Evolutionary conservation across 2,329 filamentous ascomycete species (phyloP).

Genomic region (Alternaria sp.): DNA sequence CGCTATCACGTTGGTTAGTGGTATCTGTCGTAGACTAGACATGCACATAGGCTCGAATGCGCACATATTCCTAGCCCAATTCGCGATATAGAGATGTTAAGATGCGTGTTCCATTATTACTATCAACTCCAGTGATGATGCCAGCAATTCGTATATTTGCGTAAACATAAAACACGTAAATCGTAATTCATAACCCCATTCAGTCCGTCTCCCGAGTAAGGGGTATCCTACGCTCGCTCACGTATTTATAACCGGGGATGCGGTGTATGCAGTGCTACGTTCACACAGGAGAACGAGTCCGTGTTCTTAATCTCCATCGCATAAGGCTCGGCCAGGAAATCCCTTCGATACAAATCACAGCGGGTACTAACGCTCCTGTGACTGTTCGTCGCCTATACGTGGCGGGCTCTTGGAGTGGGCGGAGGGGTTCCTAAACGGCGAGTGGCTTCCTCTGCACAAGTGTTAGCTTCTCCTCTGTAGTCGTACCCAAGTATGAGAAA

Average conservation of each 20-base stretch:
- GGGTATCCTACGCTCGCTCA: not conserved
- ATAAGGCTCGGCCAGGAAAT: not conserved
- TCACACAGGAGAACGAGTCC: not conserved
- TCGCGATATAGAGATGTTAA: not conserved
- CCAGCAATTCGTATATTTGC: not conserved
- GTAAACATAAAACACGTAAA: slow-evolving; percentile 2
- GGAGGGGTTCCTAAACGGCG: slow-evolving; percentile 39
- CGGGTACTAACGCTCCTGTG: slow-evolving; percentile 10
- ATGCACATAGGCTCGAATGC: not conserved
- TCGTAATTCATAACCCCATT: slow-evolving; percentile 4
- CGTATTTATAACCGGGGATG: not conserved
- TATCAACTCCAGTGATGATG: slow-evolving; percentile 2
- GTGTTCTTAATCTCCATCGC: not conserved
- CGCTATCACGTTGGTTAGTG: not conserved
- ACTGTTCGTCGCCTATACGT: slow-evolving; percentile 46
- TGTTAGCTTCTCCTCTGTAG: not conserved
- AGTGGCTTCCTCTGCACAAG: slow-evolving; percentile 38
- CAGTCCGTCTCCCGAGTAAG: not conserved
- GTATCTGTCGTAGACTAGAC: not conserved
- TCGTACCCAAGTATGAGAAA: slow-evolving; percentile 25
- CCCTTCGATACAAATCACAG: not conserved
- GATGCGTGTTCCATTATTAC: not conserved
- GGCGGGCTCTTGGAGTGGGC: slow-evolving; percentile 46
- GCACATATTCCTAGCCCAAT: not conserved
- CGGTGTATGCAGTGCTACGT: not conserved